Base-by-base conservation (phyloP, 768 basidiomycete species). In the Dentipellis sp. region DNA sequence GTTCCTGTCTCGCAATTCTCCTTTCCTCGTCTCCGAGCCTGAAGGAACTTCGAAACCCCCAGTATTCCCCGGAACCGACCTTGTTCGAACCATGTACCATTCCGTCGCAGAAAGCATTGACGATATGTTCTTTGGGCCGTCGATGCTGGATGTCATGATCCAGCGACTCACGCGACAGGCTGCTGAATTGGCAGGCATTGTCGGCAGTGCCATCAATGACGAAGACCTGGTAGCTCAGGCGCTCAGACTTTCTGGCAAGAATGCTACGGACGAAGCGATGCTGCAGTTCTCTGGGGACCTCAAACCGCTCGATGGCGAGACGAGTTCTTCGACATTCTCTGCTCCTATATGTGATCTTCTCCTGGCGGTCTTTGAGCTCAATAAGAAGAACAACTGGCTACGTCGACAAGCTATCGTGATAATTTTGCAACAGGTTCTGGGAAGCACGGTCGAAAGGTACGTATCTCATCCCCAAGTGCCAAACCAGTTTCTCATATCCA, bases 331-430 rank as follows among this genome's bases (percentile, higher is more conserved):
- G 3, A 83, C 82, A 2, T 98, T 98, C 68, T 91, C 93, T 1
- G 84, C 86, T 0, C 94, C 97, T 0, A 97, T 98, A 39, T 95
- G 93, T 63, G 94, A 99, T 65, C 73, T 99, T 23, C 77, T 97
- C 48, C 77, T 98, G 53, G 91, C 94, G 11, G 78, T 97, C 10
- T 98, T 99, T 63, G 94, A 97, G 68, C 80, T 98, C 16, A 85
- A 97, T 71, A 93, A 91, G 76, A 86, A 91, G 69, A 94, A 94
- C 64, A 97, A 95, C 63, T 99, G 97, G 97, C 74, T 98, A 23
- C 78, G 95, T 53, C 76, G 91, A 17, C 97, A 98, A 67, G 94
- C 97, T 2, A 92, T 97, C 62, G 89, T 98, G 12, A 91, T 98
- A 52, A 94, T 98, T 57, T 72, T 98, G 52, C 97, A 98, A 67